Evolutionary conservation across 306 rosid genomes (phyloP), one percentile per base, ranked within the genome.

Genomic region (Potentilla sterilis): DNA sequence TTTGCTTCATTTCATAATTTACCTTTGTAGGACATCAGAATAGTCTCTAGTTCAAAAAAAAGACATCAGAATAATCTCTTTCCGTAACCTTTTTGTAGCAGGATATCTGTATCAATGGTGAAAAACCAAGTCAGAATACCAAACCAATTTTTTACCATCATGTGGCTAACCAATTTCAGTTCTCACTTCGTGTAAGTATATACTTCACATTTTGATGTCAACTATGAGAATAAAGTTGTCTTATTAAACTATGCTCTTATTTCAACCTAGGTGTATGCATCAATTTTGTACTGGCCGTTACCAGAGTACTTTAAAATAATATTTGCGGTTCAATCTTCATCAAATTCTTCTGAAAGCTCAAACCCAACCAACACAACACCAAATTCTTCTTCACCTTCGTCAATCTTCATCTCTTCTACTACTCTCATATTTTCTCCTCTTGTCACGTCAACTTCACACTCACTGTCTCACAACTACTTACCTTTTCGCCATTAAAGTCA

Each of bases 161-260:
- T 78, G 87, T 92, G 69, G 93, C 95, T 47, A 75, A 84, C 80
- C 89, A 75, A 44, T 81, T 82, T 59, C 90, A 81, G 32, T 84
- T 85, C 80, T 90, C 98, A 68, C 90, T 94, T 70, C 95, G 90
- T 70, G 98, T 92, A 92, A 88, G 97, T 70, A 59, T 77, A 24
- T 63, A 62, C 37, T 74, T 72, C 21, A 62, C 71, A 7, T 71
- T 47, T 67, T 3, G 37, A 70, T 14, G 44, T 58, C 68, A 46
- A 54, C 58, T 73, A 41, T 43, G 37, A 76, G 32, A 48, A 34
- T 49, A 32, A 51, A 42, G 35, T 52, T 72, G 18, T 72, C 35
- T n/a, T n/a, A 37, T 15, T 72, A 51, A 47, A 38, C 52, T 42
- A 5, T 34, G 49, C 49, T 68, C 76, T 75, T 47, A 81, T 81